Evolutionary conservation across 371 early-diverging fungal species (phyloP).

Genomic region (Mucor saturninus): DNA sequence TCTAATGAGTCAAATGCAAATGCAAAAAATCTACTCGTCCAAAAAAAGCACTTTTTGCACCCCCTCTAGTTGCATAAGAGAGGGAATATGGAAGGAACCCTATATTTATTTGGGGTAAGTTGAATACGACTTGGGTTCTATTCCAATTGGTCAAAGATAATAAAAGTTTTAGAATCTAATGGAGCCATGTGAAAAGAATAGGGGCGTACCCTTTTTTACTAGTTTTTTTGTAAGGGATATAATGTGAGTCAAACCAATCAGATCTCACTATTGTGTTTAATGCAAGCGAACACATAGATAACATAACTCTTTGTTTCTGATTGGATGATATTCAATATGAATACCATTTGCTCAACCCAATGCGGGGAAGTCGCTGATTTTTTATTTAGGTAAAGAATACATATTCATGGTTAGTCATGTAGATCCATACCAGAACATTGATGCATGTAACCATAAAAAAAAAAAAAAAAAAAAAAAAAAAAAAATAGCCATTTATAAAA

Average conservation of each 20-base stretch:
- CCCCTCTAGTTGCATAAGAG: too few relatives aligned
- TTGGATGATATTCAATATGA: constrained; percentile 35
- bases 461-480: too few relatives aligned
- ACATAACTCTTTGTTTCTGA: constrained; percentile 9
- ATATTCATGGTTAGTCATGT: too few relatives aligned
- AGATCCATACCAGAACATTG: too few relatives aligned
- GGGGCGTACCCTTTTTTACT: too few relatives aligned
- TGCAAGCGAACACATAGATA: constrained; percentile 24
- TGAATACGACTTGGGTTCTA: neutral
- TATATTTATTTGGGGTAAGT: too few relatives aligned
- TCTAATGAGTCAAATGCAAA: neutral
- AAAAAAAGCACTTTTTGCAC: neutral
- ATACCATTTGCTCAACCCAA: constrained; percentile 28
- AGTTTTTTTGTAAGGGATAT: constrained; percentile 17
- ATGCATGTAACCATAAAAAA: too few relatives aligned
- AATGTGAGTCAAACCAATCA: constrained; percentile 33
- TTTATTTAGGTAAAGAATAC: too few relatives aligned
- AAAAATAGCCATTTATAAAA: too few relatives aligned
- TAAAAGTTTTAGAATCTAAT: neutral
- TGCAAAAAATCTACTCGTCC: too few relatives aligned
- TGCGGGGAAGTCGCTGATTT: constrained; percentile 18
- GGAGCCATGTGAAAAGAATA: constrained; percentile 3
- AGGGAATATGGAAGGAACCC: too few relatives aligned
- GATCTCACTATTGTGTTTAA: constrained; percentile 8
- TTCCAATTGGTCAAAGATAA: neutral